A percentile compares a stretch with the other conserved stretches of the same genome.
Conservation (phyloP, 73 alveolate genomes). For the Symbiodinium natans region DNA sequence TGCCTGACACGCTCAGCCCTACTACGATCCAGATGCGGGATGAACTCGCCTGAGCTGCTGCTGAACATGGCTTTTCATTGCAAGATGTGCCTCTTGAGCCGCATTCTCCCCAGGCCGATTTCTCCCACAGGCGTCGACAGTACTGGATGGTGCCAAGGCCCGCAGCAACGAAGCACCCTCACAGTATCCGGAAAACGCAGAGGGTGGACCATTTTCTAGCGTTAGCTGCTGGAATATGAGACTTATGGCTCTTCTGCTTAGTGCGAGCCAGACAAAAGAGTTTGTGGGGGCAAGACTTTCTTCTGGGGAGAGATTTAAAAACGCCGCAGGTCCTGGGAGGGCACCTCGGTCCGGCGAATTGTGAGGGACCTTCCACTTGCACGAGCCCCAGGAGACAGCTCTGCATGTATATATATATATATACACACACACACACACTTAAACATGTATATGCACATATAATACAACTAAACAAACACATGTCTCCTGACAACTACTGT, state of each 20-base stretch:
- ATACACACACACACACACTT: too few relatives aligned
- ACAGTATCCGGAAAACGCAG: not conserved
- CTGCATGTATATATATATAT: not conserved
- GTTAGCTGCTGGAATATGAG: too few relatives aligned
- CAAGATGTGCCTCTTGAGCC: not conserved
- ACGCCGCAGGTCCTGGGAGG: constrained; percentile 86
- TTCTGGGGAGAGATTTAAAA: too few relatives aligned
- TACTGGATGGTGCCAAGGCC: constrained; percentile 63
- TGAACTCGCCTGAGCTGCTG: not conserved
- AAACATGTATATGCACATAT: too few relatives aligned
- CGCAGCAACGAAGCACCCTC: not conserved
- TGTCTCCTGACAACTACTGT: too few relatives aligned
- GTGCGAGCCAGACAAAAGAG: too few relatives aligned
- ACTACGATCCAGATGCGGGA: constrained; percentile 87
- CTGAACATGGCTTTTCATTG: not conserved
- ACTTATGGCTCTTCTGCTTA: too few relatives aligned
- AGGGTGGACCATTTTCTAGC: too few relatives aligned
- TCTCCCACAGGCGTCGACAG: constrained; percentile 76
- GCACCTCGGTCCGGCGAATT: constrained; percentile 57
- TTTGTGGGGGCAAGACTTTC: too few relatives aligned
- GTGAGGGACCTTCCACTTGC: constrained; percentile 87
- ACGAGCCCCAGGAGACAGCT: not conserved
- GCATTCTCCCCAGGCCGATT: constrained; percentile 24
- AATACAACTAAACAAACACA: too few relatives aligned
- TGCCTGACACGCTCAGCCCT: constrained; percentile 21